phyloP scores from a whole-genome alignment of 1,139 yeast species.

The Suzukiozyma palmioleophila region DNA sequence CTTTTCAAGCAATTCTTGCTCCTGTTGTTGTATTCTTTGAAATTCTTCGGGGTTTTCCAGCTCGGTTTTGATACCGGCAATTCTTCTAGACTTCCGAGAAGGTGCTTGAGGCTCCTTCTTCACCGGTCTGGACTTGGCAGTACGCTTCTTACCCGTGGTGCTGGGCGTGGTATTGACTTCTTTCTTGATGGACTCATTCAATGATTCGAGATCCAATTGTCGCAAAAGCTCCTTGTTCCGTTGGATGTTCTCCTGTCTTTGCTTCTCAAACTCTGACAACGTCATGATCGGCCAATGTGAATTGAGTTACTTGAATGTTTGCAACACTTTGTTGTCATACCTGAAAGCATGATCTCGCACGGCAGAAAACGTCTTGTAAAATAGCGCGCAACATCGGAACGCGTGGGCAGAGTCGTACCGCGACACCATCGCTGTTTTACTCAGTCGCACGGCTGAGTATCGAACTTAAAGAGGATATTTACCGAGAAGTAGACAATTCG shows the following conservation, averaged over 20 bases:
- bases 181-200: slow-evolving; percentile 25
- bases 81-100: slow-evolving; percentile 58
- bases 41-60: slow-evolving; percentile 33
- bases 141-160: slow-evolving; percentile 19
- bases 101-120: slow-evolving; percentile 38
- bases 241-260: slow-evolving; percentile 53
- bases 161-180: slow-evolving; percentile 16
- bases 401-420: too few species aligned
- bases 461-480: too few species aligned
- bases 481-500: too few species aligned
- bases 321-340: too few species aligned
- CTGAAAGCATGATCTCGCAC: too few species aligned
- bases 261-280: slow-evolving; percentile 63
- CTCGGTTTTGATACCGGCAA: slow-evolving; percentile 57
- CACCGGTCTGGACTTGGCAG: slow-evolving; percentile 15
- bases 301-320: too few species aligned
- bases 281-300: slow-evolving; percentile 13
- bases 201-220: slow-evolving; percentile 33
- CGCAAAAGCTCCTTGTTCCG: slow-evolving; percentile 38
- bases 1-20: slow-evolving; percentile 31
- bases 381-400: too few species aligned
- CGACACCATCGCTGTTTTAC: too few species aligned
- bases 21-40: slow-evolving; percentile 28
- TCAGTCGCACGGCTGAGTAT: too few species aligned
- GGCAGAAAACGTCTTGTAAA: too few species aligned